Percentiles rank a stretch among this genome's conserved stretches.
Conservation (phyloP, 2,329 filamentous ascomycete species). For the Fusarium sp. region DNA sequence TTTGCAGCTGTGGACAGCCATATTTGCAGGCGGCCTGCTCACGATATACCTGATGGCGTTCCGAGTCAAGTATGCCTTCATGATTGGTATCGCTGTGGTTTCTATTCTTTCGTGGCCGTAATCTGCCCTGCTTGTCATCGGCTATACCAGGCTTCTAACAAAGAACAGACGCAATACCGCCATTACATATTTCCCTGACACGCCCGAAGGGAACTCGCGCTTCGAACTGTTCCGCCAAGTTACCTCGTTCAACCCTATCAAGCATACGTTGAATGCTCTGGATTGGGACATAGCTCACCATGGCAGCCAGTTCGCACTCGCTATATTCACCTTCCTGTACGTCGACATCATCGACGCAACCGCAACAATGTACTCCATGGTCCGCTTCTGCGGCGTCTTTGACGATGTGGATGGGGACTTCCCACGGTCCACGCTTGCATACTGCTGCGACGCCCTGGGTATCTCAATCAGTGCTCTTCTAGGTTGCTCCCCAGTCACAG, state of each 20-base stretch:
- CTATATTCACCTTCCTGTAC: conserved; percentile 77
- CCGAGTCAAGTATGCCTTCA: conserved; percentile 81
- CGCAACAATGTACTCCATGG: conserved; percentile 77
- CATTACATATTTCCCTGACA: conserved; percentile 81
- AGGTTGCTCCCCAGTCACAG: conserved; percentile 72
- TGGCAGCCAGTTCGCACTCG: conserved; percentile 76
- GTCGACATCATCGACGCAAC: conserved; percentile 79
- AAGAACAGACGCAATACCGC: conserved; percentile 54
- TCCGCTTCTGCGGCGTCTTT: conserved; percentile 70
- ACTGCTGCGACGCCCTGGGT: conserved; percentile 70
- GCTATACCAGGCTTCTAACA: not conserved
- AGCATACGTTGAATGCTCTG: conserved; percentile 70
- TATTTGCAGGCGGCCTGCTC: conserved; percentile 79
- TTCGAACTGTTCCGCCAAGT: conserved; percentile 86
- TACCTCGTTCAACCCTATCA: conserved; percentile 78
- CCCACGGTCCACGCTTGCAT: conserved; percentile 79
- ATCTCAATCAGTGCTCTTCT: conserved; percentile 74
- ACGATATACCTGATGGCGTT: conserved; percentile 81
- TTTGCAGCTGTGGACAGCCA: conserved; percentile 73
- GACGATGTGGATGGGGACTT: conserved; percentile 74
- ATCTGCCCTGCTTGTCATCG: conserved; percentile 30
- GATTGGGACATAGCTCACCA: conserved; percentile 73
- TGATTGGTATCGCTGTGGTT: conserved; percentile 78
- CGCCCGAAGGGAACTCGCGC: conserved; percentile 66
- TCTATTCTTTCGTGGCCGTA: conserved; percentile 86